Evolutionary conservation across 1,139 yeast genomes (phyloP), one percentile per base, ranked within the genome.

Genomic region (Dujonia santamariae): DNA sequence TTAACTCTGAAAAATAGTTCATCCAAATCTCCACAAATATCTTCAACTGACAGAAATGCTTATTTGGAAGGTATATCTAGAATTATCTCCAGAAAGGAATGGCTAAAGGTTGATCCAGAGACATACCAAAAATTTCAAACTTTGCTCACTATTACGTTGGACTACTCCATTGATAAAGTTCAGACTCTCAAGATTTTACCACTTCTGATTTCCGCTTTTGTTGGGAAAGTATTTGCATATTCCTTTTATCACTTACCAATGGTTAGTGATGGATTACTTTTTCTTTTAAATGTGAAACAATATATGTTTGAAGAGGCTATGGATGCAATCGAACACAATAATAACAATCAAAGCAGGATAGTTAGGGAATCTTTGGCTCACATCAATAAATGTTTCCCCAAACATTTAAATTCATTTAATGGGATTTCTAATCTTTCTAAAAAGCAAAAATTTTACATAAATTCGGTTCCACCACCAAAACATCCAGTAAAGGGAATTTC

Each of bases 201-300:
- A 1, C 56, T 80, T 7, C 66, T 84, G 4, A 56, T 79, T 13
- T 72, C 80, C 18, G 94, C 94, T 2, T 85, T 85, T 50, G 67
- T 81, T n/a, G 95, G 95, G 8, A 85, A 86, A 50, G 74, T 82
- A 1, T 75, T 86, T 54, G 90, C 94, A 1, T 75, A 77, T 49
- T 62, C 80, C 11, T 85, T 72, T 46, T 75, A 79, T 50, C 63
- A 72, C 43, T 52, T 84, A 2, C 81, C 83, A 0, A 67, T 74
- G n/a, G 77, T 83, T 5, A 76, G 85, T 12, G 67, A 65, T 29
- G 81, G 85, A 1, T 56, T 86, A 25, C 57, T 85, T 28, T 80
- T 80, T 42, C 53, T 80, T 15, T 59, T 85, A 31, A 78, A 77
- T 45, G 78, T 82, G 44, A 78, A 67, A 47, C 68, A 62, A 65